Base-by-base conservation (phyloP, 2,329 filamentous ascomycete genomes). In the Xylariaceae sp. region DNA sequence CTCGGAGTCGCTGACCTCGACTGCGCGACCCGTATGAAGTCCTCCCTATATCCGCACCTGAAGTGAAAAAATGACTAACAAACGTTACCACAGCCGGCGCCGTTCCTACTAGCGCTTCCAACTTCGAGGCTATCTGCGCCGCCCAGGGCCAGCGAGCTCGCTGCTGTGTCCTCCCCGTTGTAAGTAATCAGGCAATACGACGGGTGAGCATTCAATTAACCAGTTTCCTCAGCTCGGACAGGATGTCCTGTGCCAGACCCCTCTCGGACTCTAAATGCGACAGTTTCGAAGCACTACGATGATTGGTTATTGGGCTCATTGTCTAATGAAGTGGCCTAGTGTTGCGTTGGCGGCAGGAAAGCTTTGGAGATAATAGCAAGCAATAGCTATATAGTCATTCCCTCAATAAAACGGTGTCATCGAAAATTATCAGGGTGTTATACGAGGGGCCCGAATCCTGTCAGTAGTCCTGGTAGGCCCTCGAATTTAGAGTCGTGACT, bases 91-190 rank as follows among this genome's bases (percentile, higher is more conserved):
- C 17, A 66, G 64, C 81, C 17, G 9, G 64, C 9, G 31, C 49
- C 1, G 60, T 64, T 5, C 77, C 78, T 13, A 60, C 62, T 36
- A 62, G 65, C 55, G 69, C 72, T 47, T 66, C 69, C 18, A 63
- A 71, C 52, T 80, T 83, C 67, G 66, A 71, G 54, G 60, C 64
- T 16, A 69, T 70, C 58, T 79, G 76, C 60, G 60, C 75, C 19
- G 51, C 52, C 1, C 58, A 59, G 10, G 76, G 76, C 48, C 73
- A 78, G 65, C 70, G 70, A 52, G 76, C 76, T 53, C 75, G 75
- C 65, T 81, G 78, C 74, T 81, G 78, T 60, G 53, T 73, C 42
- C 47, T 81, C 40, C 77, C 77, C 36, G 69, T 81, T 56, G 63
- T 66, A 59, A 65, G 64, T 59, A 6, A 4, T 38, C 9, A 13